phyloP scores from a whole-genome alignment of 1,284 basidiomycete species.

The Cryptococcus sp. region DNA sequence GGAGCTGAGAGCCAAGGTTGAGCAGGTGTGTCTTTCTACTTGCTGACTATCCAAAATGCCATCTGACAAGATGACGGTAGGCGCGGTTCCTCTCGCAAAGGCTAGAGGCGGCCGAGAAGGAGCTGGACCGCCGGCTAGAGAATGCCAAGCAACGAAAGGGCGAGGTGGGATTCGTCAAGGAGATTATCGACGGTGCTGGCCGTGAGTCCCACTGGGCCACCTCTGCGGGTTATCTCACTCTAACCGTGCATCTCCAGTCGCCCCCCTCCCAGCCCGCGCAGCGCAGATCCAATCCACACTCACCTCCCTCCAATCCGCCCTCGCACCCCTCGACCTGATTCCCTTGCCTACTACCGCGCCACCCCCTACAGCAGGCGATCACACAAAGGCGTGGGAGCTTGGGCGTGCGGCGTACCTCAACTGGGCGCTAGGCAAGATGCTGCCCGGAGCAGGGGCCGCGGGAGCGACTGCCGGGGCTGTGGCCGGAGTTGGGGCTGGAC shows the following conservation, averaged over 20 bases:
- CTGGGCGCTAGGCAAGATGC: conserved; percentile 42
- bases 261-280: conserved; percentile 36
- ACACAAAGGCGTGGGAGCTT: conserved; percentile 44
- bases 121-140: conserved; percentile 39
- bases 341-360: conserved; percentile 4
- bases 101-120: conserved; percentile 40
- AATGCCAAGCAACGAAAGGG: conserved; percentile 40
- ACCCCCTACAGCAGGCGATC: conserved; percentile 2
- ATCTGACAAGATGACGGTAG: conserved; percentile 13
- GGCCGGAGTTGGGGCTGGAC: no score
- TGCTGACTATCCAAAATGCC: not conserved
- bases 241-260: conserved; percentile 25
- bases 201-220: conserved; percentile 22
- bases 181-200: conserved; percentile 29
- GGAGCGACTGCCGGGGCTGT: no score
- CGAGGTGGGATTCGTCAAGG: conserved; percentile 46
- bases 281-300: conserved; percentile 22
- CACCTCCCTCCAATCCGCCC: conserved; percentile 27
- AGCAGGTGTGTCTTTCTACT: conserved; percentile 35
- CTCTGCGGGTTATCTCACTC: not conserved
- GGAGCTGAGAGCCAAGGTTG: conserved; percentile 40
- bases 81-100: conserved; percentile 33
- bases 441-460: conserved; percentile 6
- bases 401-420: conserved; percentile 48
- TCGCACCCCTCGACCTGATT: conserved; percentile 28